phyloP scores from a whole-genome alignment of 2,329 filamentous ascomycete genomes.

The Sclerotinia subarctica region DNA sequence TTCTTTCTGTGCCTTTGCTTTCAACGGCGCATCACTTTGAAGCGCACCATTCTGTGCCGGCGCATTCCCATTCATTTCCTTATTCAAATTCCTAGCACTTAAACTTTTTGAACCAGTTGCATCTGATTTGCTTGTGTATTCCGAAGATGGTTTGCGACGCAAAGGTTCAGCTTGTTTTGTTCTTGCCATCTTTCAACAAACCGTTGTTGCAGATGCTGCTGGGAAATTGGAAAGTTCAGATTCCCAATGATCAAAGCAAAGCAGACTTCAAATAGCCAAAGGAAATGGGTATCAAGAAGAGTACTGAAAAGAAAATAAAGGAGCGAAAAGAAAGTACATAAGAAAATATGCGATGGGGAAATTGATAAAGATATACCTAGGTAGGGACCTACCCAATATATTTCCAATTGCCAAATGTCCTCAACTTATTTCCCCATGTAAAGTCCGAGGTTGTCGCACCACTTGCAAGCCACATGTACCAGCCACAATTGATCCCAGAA shows the following conservation, averaged over 20 bases:
- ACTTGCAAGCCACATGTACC: too few species aligned
- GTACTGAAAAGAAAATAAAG: not conserved
- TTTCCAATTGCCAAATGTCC: conserved; percentile 26
- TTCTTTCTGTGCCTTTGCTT: conserved; percentile 41
- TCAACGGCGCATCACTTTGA: conserved; percentile 32
- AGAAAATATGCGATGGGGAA: not conserved
- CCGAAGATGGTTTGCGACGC: conserved; percentile 63
- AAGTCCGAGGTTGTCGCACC: not conserved
- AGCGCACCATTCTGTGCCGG: conserved; percentile 28
- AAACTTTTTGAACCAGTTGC: conserved; percentile 39
- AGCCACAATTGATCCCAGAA: not conserved
- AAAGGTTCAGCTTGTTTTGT: conserved; percentile 65
- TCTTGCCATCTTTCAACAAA: conserved; percentile 57
- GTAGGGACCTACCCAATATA: not conserved
- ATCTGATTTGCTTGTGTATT: conserved; percentile 55
- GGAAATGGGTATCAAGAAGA: not conserved
- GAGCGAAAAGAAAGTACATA: not conserved
- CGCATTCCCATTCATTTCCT: conserved; percentile 30
- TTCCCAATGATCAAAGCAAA: not conserved
- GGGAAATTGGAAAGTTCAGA: not conserved
- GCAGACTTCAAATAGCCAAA: not conserved
- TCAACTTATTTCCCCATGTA: conserved; percentile 16
- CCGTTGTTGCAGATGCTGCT: not conserved
- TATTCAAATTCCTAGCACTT: conserved; percentile 29
- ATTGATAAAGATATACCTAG: not conserved